These are phyloP conservation scores for Fusarium graminum DNA, from an alignment of 2,329 filamentous ascomycete species.

Conservation along the genomic window DNA sequence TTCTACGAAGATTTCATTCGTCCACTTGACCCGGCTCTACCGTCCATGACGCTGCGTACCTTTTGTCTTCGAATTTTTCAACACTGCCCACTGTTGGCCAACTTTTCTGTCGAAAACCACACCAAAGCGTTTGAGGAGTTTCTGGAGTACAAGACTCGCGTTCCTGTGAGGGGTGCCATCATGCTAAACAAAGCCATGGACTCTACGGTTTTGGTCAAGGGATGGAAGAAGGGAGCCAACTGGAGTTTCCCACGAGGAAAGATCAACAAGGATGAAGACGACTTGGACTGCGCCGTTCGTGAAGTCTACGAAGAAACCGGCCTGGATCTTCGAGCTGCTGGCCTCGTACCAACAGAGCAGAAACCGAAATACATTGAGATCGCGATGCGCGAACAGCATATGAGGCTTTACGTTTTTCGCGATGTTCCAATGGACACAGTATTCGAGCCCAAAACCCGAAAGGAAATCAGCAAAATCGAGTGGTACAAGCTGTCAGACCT, in stretches of 20 bases:
- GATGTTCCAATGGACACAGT: conserved; percentile 87
- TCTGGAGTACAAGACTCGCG: conserved; percentile 91
- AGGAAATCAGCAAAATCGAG: conserved; percentile 96
- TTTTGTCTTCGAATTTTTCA: conserved; percentile 94
- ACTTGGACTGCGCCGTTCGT: conserved; percentile 91
- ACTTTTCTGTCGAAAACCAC: conserved; percentile 82
- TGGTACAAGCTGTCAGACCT: conserved; percentile 95
- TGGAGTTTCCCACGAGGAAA: conserved; percentile 98
- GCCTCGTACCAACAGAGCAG: conserved; percentile 78
- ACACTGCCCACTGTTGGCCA: conserved; percentile 89
- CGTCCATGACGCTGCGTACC: conserved; percentile 83
- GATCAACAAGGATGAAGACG: conserved; percentile 97
- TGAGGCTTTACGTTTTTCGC: conserved; percentile 92
- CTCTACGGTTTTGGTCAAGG: conserved; percentile 90
- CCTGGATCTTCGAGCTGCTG: conserved; percentile 81
- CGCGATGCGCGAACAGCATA: conserved; percentile 91
- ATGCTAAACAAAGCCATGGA: conserved; percentile 96
- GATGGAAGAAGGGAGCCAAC: conserved; percentile 95
- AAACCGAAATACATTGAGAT: conserved; percentile 88
- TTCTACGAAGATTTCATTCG: conserved; percentile 99
- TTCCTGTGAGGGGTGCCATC: conserved; percentile 94
- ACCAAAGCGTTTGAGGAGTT: conserved; percentile 91
- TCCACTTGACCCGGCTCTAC: conserved; percentile 85
- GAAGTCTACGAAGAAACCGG: conserved; percentile 98
- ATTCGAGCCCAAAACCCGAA: conserved; percentile 91